Conservation (phyloP, 192 early-diverging fungal species). For the Lobosporangium transversale region DNA sequence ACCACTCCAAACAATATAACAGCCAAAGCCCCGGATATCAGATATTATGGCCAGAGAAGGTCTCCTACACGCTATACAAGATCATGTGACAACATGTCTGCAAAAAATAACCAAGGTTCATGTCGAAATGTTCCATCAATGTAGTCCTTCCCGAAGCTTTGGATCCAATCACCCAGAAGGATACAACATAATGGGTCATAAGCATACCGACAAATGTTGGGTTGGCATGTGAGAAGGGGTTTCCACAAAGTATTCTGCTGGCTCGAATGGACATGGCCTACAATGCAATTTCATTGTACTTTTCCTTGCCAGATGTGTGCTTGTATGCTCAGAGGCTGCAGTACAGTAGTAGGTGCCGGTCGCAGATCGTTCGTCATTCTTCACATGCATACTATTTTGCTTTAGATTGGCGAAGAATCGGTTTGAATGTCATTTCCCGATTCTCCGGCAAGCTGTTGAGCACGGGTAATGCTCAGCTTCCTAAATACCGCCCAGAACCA, state of each 20-base stretch:
- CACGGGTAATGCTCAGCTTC: conserved; percentile 86
- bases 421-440: conserved; percentile 84
- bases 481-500: conserved; percentile 75
- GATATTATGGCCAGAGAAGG: conserved; percentile 72
- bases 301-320: conserved; percentile 39
- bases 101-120: conserved; percentile 67
- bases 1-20: conserved; percentile 76
- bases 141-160: conserved; percentile 81
- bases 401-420: conserved; percentile 76
- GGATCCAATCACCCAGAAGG: conserved; percentile 77
- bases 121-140: conserved; percentile 68
- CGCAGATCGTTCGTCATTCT: conserved; percentile 56
- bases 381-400: conserved; percentile 68
- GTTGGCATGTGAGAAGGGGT: conserved; percentile 63
- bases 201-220: conserved; percentile 66
- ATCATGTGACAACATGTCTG: conserved; percentile 84
- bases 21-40: conserved; percentile 77
- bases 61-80: conserved; percentile 78
- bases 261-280: conserved; percentile 55
- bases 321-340: conserved; percentile 50
- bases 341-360: conserved; percentile 28
- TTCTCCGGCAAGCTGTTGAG: conserved; percentile 89
- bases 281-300: conserved; percentile 42
- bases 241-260: conserved; percentile 65
- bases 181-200: conserved; percentile 63